Evolutionary conservation across 352 stramenopile genomes (phyloP), one percentile per base, ranked within the genome.

Genomic region (Globisporangium camurandrum): DNA sequence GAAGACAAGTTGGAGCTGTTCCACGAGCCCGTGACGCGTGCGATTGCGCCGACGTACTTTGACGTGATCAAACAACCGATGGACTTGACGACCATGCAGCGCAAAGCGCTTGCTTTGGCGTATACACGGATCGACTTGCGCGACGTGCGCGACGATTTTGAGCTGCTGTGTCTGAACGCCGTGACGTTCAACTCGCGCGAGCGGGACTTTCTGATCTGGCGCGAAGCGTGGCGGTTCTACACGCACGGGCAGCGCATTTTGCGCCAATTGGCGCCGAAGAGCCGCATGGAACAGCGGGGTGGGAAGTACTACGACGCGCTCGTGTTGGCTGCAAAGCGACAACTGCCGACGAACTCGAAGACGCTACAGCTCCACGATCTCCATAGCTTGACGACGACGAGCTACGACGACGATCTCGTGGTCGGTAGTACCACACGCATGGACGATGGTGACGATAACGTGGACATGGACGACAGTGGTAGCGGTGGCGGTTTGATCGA

Each of bases 91-190:
- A 96, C 86, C 2, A 97, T 98, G 75, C 64, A 69, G 44, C 46
- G 63, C 3, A 87, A 87, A 20, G 77, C 89, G 1, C 52, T 94
- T n/a, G 58, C 67, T 8, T 75, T 77, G 12, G 58, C 75, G 20
- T 90, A 96, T 59, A 78, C 80, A 42, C 56, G 67, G 16, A 67
- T 81, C 1, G 84, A 86, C 24, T 92, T 91, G 42, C 70, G 74
- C 12, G 69, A 70, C 42, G 84, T 97, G 53, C 77, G 86, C 11
- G 77, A 95, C 49, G 86, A 97, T 53, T 97, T 97, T 54, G 95
- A 98, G 64, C 67, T 98, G 7, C 93, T 98, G 66, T 96, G 92
- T 22, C 59, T 97, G 19, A 98, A 98, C 57, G 94, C 94, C 0
- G 74, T 98, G 8, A 96, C 89, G 26, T 98, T 98, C 64, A 98